Percentiles rank a stretch among this genome's conserved stretches.
These are phyloP conservation scores for Hebeloma cylindrosporum DNA, from an alignment of 768 basidiomycete species.

Conservation along the genomic window DNA sequence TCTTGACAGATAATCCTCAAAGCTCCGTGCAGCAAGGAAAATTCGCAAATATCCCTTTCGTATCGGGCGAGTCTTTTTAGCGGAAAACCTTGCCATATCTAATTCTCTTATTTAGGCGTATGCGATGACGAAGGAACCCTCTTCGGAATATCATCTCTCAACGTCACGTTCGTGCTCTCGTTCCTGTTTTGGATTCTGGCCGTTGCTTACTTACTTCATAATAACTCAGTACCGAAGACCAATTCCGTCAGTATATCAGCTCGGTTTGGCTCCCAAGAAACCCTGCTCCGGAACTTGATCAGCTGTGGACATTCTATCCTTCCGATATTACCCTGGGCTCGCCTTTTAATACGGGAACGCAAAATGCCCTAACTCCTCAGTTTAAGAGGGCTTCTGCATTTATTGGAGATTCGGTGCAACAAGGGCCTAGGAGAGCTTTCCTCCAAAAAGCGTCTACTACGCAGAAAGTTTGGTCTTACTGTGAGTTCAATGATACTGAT, in stretches of 20 bases:
- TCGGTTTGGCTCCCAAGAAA: conserved; percentile 19
- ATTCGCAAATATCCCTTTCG: conserved; percentile 49
- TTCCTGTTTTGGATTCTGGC: not conserved
- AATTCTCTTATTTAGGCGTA: conserved; percentile 32
- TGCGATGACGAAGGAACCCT: conserved; percentile 57
- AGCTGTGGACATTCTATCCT: conserved; percentile 25
- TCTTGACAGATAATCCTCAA: conserved; percentile 45
- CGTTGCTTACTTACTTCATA: not conserved
- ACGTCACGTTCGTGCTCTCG: conserved; percentile 40
- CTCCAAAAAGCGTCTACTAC: conserved; percentile 38
- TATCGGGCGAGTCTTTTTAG: conserved; percentile 20
- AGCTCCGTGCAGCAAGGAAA: conserved; percentile 40
- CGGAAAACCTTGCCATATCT: not conserved
- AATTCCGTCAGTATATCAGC: conserved; percentile 22
- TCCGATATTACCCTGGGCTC: conserved; percentile 42
- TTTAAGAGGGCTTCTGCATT: conserved; percentile 53
- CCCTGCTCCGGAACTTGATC: conserved; percentile 13
- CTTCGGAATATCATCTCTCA: conserved; percentile 43
- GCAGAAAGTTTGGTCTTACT: conserved; percentile 43
- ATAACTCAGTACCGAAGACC: conserved; percentile 19
- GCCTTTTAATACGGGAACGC: conserved; percentile 45
- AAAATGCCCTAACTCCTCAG: conserved; percentile 44
- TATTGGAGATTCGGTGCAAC: conserved; percentile 50
- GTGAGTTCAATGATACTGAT: conserved; percentile 25
- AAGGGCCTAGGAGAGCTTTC: conserved; percentile 51